phyloP scores from a whole-genome alignment of 2,329 filamentous ascomycete genomes.

The Fusarium humuli region DNA sequence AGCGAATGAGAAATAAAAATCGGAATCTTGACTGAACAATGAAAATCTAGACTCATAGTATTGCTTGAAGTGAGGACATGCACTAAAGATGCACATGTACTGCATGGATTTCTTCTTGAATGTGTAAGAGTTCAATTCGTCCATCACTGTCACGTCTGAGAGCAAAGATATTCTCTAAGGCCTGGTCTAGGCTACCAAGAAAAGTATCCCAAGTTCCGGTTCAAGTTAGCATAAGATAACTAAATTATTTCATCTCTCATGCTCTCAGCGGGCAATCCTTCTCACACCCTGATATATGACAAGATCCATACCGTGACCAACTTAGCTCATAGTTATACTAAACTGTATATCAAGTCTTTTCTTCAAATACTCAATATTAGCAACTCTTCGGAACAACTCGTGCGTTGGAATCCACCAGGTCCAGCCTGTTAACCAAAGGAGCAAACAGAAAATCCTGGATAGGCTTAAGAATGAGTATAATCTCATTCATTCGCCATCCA shows the following conservation, averaged over 20 bases:
- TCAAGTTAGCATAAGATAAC: neutral
- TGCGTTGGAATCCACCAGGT: conserved; percentile 35
- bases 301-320: neutral
- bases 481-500: conserved; percentile 50
- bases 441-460: conserved; percentile 48
- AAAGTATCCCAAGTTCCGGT: neutral
- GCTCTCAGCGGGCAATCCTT: neutral
- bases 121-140: neutral
- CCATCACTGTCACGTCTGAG: neutral
- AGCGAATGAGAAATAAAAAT: too few species aligned
- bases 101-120: neutral
- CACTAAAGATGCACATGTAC: neutral
- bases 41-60: neutral
- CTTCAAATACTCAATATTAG: neutral
- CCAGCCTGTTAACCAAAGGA: conserved; percentile 40
- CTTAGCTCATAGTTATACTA: neutral
- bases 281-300: too few species aligned
- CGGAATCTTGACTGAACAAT: neutral
- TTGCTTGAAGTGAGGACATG: neutral
- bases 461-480: conserved; percentile 45
- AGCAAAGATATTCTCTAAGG: neutral
- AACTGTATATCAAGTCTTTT: neutral
- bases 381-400: conserved; percentile 35
- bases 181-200: neutral
- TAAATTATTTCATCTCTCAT: neutral